Percentiles rank a stretch among this genome's conserved stretches.
Conservation (phyloP, 2,329 filamentous ascomycete species). For the Fusarium kyushuense region DNA sequence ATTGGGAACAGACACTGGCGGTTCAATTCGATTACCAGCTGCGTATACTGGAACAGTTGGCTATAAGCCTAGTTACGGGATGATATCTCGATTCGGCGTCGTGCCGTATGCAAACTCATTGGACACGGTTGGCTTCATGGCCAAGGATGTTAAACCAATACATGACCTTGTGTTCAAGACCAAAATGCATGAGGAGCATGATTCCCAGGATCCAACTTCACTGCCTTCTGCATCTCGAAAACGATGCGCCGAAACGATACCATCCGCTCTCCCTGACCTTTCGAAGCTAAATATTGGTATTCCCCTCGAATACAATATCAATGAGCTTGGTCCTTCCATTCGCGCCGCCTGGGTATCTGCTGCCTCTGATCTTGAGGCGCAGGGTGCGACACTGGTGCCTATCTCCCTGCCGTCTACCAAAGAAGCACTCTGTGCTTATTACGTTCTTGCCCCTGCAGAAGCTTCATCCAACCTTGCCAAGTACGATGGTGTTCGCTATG, state of each 20-base stretch:
- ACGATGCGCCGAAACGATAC: slow-evolving; percentile 55
- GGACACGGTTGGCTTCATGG: slow-evolving; percentile 87
- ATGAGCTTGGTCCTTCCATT: slow-evolving; percentile 78
- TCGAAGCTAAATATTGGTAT: slow-evolving; percentile 64
- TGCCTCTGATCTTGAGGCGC: slow-evolving; percentile 68
- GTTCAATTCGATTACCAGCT: slow-evolving; percentile 87
- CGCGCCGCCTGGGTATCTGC: slow-evolving; percentile 75
- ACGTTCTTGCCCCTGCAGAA: slow-evolving; percentile 93
- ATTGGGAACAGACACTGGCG: slow-evolving; percentile 93
- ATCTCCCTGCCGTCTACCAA: slow-evolving; percentile 86
- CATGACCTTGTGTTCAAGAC: slow-evolving; percentile 64
- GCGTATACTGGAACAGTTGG: slow-evolving; percentile 87
- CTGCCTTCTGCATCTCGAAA: slow-evolving; percentile 67
- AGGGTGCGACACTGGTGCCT: slow-evolving; percentile 79
- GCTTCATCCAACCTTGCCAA: slow-evolving; percentile 96
- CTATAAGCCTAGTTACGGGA: slow-evolving; percentile 92
- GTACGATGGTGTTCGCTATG: slow-evolving; percentile 97
- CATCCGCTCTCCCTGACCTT: slow-evolving; percentile 45
- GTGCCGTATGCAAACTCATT: slow-evolving; percentile 93
- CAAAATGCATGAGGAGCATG: slow-evolving; percentile 65
- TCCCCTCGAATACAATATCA: slow-evolving; percentile 86
- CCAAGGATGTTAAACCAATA: slow-evolving; percentile 64
- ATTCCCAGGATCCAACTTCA: slow-evolving; percentile 80
- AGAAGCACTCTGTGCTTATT: slow-evolving; percentile 91
- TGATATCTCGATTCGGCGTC: slow-evolving; percentile 86